These are phyloP conservation scores for Theobroma grandiflorum DNA, from an alignment of 441 rosid species.

Conservation along the genomic window DNA sequence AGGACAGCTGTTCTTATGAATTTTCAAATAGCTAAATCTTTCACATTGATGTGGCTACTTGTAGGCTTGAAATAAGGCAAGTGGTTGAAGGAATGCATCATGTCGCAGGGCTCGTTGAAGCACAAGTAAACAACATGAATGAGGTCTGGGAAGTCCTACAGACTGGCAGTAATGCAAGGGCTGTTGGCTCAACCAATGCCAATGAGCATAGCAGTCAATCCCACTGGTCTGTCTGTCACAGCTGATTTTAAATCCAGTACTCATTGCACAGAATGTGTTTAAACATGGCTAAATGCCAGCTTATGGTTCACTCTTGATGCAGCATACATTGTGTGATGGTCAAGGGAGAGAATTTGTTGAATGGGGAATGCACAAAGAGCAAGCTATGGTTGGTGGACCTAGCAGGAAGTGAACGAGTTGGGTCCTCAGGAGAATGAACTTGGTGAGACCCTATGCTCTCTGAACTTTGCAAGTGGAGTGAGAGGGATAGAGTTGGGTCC, in stretches of 20 bases:
- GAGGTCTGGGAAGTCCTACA: slow-evolving; percentile 95
- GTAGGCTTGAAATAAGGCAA: slow-evolving; percentile 88
- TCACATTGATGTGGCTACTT: slow-evolving; percentile 12
- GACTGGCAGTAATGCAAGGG: slow-evolving; percentile 89
- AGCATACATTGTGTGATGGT: slow-evolving; percentile 96
- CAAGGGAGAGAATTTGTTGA: slow-evolving; percentile 83
- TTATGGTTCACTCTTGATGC: slow-evolving; percentile 27
- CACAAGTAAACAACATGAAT: slow-evolving; percentile 69
- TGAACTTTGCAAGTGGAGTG: slow-evolving; percentile 95
- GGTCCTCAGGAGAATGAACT: slow-evolving; percentile 90
- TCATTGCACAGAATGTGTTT: background rate
- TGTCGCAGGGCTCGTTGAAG: slow-evolving; percentile 91
- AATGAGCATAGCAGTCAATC: slow-evolving; percentile 97
- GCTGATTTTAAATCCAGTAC: slow-evolving; percentile 7
- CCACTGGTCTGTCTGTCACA: slow-evolving; percentile 68
- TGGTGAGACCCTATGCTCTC: slow-evolving; percentile 87
- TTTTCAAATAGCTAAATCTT: slow-evolving; percentile 7
- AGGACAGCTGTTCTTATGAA: background rate
- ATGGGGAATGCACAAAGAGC: slow-evolving; percentile 89
- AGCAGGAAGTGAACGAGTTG: slow-evolving; percentile 96
- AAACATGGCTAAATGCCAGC: slow-evolving; percentile 16
- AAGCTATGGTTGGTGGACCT: slow-evolving; percentile 95
- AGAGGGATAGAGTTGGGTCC: slow-evolving; percentile 96
- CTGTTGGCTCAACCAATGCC: slow-evolving; percentile 87
- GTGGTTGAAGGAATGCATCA: slow-evolving; percentile 81